Percentiles rank a stretch among this genome's conserved stretches.
phyloP scores from a whole-genome alignment of 768 basidiomycete species.

The Tubosaeta sp. region DNA sequence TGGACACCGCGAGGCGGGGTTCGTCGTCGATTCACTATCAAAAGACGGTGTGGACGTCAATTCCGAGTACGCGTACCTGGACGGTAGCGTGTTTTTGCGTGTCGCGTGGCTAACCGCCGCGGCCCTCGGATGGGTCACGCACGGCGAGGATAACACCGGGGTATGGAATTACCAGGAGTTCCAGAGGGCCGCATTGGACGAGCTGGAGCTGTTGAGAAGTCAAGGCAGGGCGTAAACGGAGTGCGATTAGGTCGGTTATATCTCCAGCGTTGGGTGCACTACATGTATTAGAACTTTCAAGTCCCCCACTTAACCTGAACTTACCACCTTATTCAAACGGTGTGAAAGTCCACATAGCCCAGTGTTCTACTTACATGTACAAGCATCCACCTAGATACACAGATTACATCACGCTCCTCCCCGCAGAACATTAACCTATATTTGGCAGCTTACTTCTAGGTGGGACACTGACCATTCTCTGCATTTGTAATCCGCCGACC shows the following conservation, averaged over 20 bases:
- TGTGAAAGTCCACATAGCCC: too few relatives aligned
- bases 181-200: constrained; percentile 21
- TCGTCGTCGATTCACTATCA: constrained; percentile 22
- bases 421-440: too few relatives aligned
- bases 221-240: constrained; percentile 13
- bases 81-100: constrained; percentile 63
- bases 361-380: too few relatives aligned
- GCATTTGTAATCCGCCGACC: too few relatives aligned
- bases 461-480: too few relatives aligned
- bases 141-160: constrained; percentile 31
- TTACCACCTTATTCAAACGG: too few relatives aligned
- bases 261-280: neutral
- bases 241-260: neutral
- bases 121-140: constrained; percentile 38
- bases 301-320: neutral
- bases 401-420: too few relatives aligned
- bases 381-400: too few relatives aligned
- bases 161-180: constrained; percentile 30
- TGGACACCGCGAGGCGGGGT: constrained; percentile 37
- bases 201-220: constrained; percentile 20
- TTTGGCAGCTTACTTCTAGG: too few relatives aligned
- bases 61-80: constrained; percentile 45
- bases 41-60: constrained; percentile 33
- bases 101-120: constrained; percentile 49
- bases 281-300: neutral